phyloP scores from a whole-genome alignment of 1,284 basidiomycete species.

The Malassezia furfur region DNA sequence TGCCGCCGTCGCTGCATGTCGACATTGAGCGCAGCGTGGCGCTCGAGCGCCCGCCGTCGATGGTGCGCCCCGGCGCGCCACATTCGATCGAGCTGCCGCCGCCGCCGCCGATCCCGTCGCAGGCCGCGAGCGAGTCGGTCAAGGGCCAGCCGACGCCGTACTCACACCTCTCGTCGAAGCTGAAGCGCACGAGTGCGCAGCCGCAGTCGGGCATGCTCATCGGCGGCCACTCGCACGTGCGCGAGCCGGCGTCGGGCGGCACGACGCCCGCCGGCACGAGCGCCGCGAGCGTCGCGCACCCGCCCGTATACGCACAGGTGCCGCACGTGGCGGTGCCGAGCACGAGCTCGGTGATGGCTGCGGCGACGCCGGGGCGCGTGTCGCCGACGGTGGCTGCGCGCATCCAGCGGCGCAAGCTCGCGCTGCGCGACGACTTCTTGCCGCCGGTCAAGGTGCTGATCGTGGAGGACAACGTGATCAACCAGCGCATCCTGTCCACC shows the following conservation, averaged over 20 bases:
- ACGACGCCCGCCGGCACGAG: not conserved
- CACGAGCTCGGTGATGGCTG: not conserved
- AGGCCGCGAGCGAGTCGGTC: not conserved
- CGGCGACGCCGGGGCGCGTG: not conserved
- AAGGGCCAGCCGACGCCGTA: slow-evolving; percentile 17
- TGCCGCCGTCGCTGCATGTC: not conserved
- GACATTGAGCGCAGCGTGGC: not conserved
- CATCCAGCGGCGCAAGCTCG: slow-evolving; percentile 27
- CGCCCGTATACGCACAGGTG: not conserved
- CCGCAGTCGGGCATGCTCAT: slow-evolving; percentile 45
- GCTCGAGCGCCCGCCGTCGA: not conserved
- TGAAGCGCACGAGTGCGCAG: slow-evolving; percentile 24
- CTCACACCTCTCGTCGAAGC: slow-evolving; percentile 16
- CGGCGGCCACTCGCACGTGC: slow-evolving; percentile 17
- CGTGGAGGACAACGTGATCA: slow-evolving; percentile 81
- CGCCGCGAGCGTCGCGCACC: not conserved
- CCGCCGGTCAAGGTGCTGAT: slow-evolving; percentile 47
- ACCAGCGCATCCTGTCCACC: slow-evolving; percentile 87
- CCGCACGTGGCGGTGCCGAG: not conserved
- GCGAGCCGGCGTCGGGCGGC: not conserved
- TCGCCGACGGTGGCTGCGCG: not conserved
- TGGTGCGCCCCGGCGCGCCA: slow-evolving; percentile 7
- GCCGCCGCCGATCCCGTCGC: not conserved
- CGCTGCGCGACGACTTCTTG: slow-evolving; percentile 34
- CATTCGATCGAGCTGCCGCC: slow-evolving; percentile 12